Conservation (phyloP, 2,329 filamentous ascomycete genomes). For the Botrytis medusae region DNA sequence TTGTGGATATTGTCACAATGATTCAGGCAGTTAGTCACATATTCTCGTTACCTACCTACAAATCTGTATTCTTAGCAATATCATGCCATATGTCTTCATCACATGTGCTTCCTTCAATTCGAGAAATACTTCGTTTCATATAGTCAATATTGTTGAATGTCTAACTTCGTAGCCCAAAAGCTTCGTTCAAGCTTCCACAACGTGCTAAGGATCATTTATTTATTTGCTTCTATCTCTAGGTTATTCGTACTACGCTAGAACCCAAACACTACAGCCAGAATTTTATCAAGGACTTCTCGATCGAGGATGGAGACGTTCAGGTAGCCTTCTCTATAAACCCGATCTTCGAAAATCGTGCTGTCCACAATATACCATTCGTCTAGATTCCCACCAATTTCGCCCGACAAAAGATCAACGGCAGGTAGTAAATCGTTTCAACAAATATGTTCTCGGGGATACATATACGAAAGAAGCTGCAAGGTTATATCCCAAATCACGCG, state of each 20-base stretch:
- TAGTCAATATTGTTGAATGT: neutral
- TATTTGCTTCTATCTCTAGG: conserved; percentile 42
- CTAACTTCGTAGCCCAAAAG: neutral
- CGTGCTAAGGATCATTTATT: neutral
- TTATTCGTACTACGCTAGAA: conserved; percentile 69
- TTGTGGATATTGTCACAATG: conserved; percentile 38
- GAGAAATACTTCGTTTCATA: neutral
- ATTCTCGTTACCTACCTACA: neutral
- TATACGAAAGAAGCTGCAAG: conserved; percentile 65
- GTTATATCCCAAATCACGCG: conserved; percentile 65
- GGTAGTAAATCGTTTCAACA: conserved; percentile 74
- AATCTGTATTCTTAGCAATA: neutral
- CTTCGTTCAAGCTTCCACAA: neutral
- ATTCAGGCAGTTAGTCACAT: conserved; percentile 37
- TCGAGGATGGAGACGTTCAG: conserved; percentile 75
- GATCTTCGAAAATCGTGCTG: conserved; percentile 82
- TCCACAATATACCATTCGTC: conserved; percentile 81
- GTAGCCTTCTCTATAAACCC: conserved; percentile 71
- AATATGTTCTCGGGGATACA: conserved; percentile 64
- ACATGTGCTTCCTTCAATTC: neutral
- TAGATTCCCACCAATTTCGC: conserved; percentile 65
- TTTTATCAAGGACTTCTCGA: conserved; percentile 74
- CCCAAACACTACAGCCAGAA: conserved; percentile 58
- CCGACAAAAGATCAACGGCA: conserved; percentile 72
- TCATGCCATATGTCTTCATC: neutral